Evolutionary conservation across 306 rosid species (phyloP).

Genomic region (Quillaja saponaria): DNA sequence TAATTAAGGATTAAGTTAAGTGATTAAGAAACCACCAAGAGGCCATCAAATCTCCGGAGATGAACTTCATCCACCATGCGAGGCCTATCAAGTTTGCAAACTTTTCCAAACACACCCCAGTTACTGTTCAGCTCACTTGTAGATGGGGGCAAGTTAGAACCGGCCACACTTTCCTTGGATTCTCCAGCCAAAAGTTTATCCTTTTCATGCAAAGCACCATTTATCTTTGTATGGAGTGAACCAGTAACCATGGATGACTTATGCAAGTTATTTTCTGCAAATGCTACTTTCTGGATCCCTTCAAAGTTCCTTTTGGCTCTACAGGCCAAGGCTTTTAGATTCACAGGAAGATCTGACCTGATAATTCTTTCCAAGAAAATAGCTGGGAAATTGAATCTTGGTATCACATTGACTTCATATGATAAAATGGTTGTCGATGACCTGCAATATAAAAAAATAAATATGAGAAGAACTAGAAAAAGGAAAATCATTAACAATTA

Average conservation of each 20-base stretch:
- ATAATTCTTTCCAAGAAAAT: slow-evolving; percentile 89
- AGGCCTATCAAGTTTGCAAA: slow-evolving; percentile 78
- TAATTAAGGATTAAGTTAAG: no score
- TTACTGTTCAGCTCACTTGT: slow-evolving; percentile 51
- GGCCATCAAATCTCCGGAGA: slow-evolving; percentile 96
- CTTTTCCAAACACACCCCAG: slow-evolving; percentile 77
- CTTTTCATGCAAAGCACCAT: slow-evolving; percentile 44
- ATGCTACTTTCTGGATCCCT: slow-evolving; percentile 41
- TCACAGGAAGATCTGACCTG: slow-evolving; percentile 91
- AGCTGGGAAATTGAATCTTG: slow-evolving; percentile 91
- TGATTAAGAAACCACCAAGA: slow-evolving; percentile 58
- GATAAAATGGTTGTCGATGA: slow-evolving; percentile 70
- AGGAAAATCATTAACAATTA: neutral
- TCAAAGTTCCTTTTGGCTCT: slow-evolving; percentile 65
- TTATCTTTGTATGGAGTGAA: slow-evolving; percentile 39
- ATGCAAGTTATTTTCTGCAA: slow-evolving; percentile 31
- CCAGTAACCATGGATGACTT: slow-evolving; percentile 33
- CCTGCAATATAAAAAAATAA: slow-evolving; percentile 45
- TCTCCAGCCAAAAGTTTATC: slow-evolving; percentile 42
- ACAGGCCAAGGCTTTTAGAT: slow-evolving; percentile 81
- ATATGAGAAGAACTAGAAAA: slow-evolving; percentile 11
- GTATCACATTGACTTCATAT: slow-evolving; percentile 88
- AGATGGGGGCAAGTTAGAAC: slow-evolving; percentile 45
- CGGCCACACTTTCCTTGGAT: slow-evolving; percentile 47
- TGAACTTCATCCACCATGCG: slow-evolving; percentile 95